Percentiles rank a stretch among this genome's conserved stretches.
These are phyloP conservation scores for Capniomyces stellatus DNA, from an alignment of 371 early-diverging fungal genomes.

Conservation along the genomic window DNA sequence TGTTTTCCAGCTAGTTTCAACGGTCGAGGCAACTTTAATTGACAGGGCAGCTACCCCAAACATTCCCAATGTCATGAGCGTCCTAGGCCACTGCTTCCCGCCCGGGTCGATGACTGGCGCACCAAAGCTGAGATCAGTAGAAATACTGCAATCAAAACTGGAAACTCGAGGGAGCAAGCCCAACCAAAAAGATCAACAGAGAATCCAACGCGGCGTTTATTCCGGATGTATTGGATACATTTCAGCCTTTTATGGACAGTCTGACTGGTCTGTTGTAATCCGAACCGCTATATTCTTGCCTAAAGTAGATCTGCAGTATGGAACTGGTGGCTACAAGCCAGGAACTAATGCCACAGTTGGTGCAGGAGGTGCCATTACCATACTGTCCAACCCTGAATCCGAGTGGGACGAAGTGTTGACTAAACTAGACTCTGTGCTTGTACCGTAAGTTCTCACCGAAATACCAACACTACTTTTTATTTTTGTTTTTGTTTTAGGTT, in stretches of 20 bases:
- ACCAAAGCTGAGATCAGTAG: slow-evolving; percentile 75
- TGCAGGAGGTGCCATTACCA: slow-evolving; percentile 87
- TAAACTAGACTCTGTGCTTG: slow-evolving; percentile 10
- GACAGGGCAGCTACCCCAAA: neutral
- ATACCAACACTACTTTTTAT: too few relatives aligned
- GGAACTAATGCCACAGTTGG: slow-evolving; percentile 27
- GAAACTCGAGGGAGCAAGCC: slow-evolving; percentile 26
- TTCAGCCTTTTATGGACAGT: slow-evolving; percentile 34
- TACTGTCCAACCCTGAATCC: slow-evolving; percentile 57
- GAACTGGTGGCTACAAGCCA: neutral
- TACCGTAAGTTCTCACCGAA: neutral
- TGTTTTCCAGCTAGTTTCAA: slow-evolving; percentile 86
- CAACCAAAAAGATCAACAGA: too few relatives aligned
- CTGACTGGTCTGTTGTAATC: slow-evolving; percentile 69
- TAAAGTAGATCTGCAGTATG: neutral
- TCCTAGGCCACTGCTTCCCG: slow-evolving; percentile 65
- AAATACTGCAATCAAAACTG: slow-evolving; percentile 47
- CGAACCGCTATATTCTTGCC: slow-evolving; percentile 29
- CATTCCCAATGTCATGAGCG: slow-evolving; percentile 34
- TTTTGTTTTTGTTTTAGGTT: too few relatives aligned
- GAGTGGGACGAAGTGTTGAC: slow-evolving; percentile 68
- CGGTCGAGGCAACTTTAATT: slow-evolving; percentile 40
- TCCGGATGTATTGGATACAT: slow-evolving; percentile 85
- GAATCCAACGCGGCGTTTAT: slow-evolving; percentile 54
- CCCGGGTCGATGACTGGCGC: slow-evolving; percentile 97